phyloP scores from a whole-genome alignment of 1,284 basidiomycete genomes.

The Moesziomyces globuligerus region DNA sequence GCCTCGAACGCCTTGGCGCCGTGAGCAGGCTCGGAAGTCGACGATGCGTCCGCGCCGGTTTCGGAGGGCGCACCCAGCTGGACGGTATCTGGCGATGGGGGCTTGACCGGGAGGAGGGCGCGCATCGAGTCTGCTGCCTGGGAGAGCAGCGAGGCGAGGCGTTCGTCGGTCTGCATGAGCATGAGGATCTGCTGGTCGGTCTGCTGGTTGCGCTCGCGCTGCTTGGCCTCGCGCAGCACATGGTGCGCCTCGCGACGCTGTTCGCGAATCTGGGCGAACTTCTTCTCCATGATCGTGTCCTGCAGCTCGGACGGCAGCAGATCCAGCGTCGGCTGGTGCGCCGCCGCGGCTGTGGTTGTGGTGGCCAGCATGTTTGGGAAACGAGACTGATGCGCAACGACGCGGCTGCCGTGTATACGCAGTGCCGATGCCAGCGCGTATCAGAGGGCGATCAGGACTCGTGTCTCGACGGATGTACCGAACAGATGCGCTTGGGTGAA shows the following conservation, averaged over 20 bases:
- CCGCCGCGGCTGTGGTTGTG: neutral
- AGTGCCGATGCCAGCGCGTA: too few species aligned
- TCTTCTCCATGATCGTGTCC: conserved; percentile 31
- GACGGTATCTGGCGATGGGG: conserved; percentile 2
- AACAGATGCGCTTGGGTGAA: too few species aligned
- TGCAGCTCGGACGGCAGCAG: conserved; percentile 23
- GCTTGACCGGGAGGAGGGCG: conserved; percentile 23
- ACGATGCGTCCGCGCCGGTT: neutral
- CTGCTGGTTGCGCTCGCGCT: conserved; percentile 34
- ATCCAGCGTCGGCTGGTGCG: conserved; percentile 5
- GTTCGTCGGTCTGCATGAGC: conserved; percentile 48
- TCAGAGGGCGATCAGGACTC: too few species aligned
- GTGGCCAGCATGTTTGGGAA: too few species aligned
- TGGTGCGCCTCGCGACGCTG: conserved; percentile 36
- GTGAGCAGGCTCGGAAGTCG: neutral
- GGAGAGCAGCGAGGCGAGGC: conserved; percentile 36
- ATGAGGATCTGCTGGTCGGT: conserved; percentile 50
- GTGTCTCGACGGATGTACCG: too few species aligned
- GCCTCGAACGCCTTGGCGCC: conserved; percentile 47
- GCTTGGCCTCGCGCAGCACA: conserved; percentile 37
- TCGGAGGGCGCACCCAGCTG: neutral
- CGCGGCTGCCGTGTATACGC: too few species aligned
- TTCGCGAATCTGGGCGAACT: conserved; percentile 36
- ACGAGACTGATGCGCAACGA: too few species aligned
- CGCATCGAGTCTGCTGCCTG: conserved; percentile 48